Percentiles rank a stretch among this genome's conserved stretches.
Conservation (phyloP, 108 stramenopile species). For the Pseudonitzschia pungens region DNA sequence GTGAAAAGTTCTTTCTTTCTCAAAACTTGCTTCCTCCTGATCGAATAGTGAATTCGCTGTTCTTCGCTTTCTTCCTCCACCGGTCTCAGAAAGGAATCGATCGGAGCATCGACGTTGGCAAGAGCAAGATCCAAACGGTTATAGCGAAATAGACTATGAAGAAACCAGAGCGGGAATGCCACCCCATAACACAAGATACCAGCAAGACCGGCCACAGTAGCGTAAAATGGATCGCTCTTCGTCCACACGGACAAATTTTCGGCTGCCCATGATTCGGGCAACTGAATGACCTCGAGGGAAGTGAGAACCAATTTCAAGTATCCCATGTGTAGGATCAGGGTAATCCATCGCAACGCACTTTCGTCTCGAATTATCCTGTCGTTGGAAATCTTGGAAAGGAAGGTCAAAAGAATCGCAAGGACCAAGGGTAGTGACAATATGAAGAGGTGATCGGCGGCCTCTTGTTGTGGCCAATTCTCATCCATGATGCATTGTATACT, state of each 20-base stretch:
- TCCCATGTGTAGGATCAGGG: slow-evolving; percentile 16
- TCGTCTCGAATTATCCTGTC: neutral
- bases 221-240: slow-evolving; percentile 6
- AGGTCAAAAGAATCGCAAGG: slow-evolving; percentile 8
- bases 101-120: neutral
- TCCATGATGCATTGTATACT: slow-evolving; percentile 25
- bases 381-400: slow-evolving; percentile 12
- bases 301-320: slow-evolving; percentile 24
- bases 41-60: neutral
- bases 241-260: slow-evolving; percentile 13
- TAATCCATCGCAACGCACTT: slow-evolving; percentile 1
- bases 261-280: slow-evolving; percentile 9
- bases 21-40: neutral
- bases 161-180: slow-evolving; percentile 21
- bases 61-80: neutral
- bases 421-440: slow-evolving; percentile 15
- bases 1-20: slow-evolving; percentile 6
- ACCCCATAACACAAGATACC: slow-evolving; percentile 28
- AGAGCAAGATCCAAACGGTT: neutral
- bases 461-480: neutral
- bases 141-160: neutral
- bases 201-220: slow-evolving; percentile 11
- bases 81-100: neutral
- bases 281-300: slow-evolving; percentile 22
- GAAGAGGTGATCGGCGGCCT: slow-evolving; percentile 11